Conservation (phyloP, 176 grass and related monocot species). For the Carex scoparia region DNA sequence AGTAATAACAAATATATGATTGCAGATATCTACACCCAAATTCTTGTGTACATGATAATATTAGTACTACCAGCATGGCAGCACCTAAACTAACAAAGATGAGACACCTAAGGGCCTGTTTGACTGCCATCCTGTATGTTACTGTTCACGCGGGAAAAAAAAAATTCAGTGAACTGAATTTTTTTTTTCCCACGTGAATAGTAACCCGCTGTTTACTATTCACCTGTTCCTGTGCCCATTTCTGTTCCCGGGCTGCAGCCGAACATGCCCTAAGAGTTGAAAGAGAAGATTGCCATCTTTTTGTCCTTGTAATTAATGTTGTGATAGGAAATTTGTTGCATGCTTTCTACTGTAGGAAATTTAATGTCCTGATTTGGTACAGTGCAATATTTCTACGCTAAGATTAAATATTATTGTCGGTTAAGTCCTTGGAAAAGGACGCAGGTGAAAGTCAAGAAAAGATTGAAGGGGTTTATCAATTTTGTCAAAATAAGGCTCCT, state of each 20-base stretch:
- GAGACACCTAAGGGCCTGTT: not conserved
- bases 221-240: no score
- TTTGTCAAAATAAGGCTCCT: constrained; percentile 7
- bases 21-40: not conserved
- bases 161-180: no score
- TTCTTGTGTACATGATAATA: not conserved
- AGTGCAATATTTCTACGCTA: not conserved
- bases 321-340: not conserved
- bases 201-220: no score
- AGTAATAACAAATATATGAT: not conserved
- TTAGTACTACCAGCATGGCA: not conserved
- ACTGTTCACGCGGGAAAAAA: no score
- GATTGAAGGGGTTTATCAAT: not conserved
- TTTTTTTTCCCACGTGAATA: no score
- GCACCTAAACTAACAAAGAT: not conserved
- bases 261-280: no score
- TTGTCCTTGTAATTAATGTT: not conserved
- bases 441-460: not conserved
- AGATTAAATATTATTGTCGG: not conserved
- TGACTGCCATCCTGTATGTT: no score
- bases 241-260: no score
- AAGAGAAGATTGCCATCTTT: no score
- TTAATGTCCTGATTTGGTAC: not conserved
- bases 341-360: not conserved
- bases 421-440: not conserved